phyloP scores from a whole-genome alignment of 345 rosid genomes.

The Litchi chinensis region DNA sequence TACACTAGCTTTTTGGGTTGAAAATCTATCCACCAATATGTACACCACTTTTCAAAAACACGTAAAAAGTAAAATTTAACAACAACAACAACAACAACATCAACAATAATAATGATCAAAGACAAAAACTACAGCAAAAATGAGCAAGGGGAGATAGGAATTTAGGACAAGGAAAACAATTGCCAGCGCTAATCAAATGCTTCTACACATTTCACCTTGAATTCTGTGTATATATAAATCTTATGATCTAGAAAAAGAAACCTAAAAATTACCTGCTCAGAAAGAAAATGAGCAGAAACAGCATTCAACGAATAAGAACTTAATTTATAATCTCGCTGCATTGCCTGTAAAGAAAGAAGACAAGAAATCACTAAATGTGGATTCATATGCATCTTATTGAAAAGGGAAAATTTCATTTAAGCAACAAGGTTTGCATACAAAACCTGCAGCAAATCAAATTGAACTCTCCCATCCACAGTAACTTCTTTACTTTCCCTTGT shows the following conservation, averaged over 20 bases:
- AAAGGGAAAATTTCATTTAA: slow-evolving; percentile 17
- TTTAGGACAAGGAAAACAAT: neutral
- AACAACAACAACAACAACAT: no score
- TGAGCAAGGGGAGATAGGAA: neutral
- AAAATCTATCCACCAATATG: no score
- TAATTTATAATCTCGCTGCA: slow-evolving; percentile 89
- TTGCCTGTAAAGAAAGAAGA: slow-evolving; percentile 47
- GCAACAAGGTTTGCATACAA: slow-evolving; percentile 18
- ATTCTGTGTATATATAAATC: neutral
- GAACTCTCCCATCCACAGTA: slow-evolving; percentile 93
- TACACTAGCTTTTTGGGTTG: no score
- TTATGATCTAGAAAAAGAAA: neutral
- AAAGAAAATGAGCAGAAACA: slow-evolving; percentile 96
- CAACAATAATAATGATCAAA: neutral
- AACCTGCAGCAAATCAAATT: slow-evolving; percentile 98
- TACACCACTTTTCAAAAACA: no score
- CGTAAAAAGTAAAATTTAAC: no score
- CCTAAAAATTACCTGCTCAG: slow-evolving; percentile 73
- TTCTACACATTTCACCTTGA: neutral
- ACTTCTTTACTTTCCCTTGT: slow-evolving; percentile 97
- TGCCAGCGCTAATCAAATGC: neutral
- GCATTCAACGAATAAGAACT: slow-evolving; percentile 97
- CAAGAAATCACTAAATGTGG: slow-evolving; percentile 11
- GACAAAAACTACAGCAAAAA: neutral
- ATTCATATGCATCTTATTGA: slow-evolving; percentile 18